Percentiles rank a stretch among this genome's conserved stretches.
These are phyloP conservation scores for Microcyclosporella mali DNA, from an alignment of 2,329 filamentous ascomycete genomes.

Conservation along the genomic window DNA sequence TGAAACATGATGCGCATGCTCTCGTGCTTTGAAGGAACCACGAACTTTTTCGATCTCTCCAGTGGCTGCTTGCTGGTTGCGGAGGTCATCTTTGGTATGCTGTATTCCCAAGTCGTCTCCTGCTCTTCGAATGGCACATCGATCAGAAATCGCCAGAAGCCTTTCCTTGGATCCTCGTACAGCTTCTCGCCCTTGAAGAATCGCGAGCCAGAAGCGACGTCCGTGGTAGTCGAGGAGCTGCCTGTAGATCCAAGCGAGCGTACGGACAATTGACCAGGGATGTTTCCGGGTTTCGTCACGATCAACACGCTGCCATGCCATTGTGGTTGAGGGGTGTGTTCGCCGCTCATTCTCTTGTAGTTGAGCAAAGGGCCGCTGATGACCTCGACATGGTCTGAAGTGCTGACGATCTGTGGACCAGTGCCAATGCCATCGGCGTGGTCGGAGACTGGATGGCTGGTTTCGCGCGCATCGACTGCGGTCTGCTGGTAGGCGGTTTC, in stretches of 20 bases:
- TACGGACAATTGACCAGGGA: slow-evolving; percentile 56
- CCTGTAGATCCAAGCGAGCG: slow-evolving; percentile 43
- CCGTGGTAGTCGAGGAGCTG: slow-evolving; percentile 17
- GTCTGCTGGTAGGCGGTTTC: slow-evolving; percentile 7
- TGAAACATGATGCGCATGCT: slow-evolving; percentile 67
- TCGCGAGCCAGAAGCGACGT: slow-evolving; percentile 23
- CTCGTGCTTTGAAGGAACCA: slow-evolving; percentile 53
- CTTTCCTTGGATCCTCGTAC: slow-evolving; percentile 53
- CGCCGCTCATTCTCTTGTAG: slow-evolving; percentile 65
- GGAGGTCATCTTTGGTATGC: slow-evolving; percentile 56
- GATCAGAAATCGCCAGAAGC: slow-evolving; percentile 55
- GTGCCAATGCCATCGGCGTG: slow-evolving; percentile 34
- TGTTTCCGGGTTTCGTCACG: slow-evolving; percentile 67
- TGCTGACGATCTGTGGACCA: slow-evolving; percentile 41
- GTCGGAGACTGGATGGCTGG: slow-evolving; percentile 11
- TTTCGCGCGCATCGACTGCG: slow-evolving; percentile 4
- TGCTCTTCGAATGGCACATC: slow-evolving; percentile 61
- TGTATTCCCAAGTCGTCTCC: slow-evolving; percentile 75
- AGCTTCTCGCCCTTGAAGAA: slow-evolving; percentile 49
- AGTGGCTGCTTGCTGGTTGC: slow-evolving; percentile 19
- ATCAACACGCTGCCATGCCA: slow-evolving; percentile 87
- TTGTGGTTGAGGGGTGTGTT: slow-evolving; percentile 36
- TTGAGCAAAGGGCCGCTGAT: slow-evolving; percentile 70
- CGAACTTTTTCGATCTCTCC: slow-evolving; percentile 44
- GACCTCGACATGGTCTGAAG: slow-evolving; percentile 46